Base-by-base conservation (phyloP, 495 filamentous ascomycete species). In the Trypethelium eluteriae region DNA sequence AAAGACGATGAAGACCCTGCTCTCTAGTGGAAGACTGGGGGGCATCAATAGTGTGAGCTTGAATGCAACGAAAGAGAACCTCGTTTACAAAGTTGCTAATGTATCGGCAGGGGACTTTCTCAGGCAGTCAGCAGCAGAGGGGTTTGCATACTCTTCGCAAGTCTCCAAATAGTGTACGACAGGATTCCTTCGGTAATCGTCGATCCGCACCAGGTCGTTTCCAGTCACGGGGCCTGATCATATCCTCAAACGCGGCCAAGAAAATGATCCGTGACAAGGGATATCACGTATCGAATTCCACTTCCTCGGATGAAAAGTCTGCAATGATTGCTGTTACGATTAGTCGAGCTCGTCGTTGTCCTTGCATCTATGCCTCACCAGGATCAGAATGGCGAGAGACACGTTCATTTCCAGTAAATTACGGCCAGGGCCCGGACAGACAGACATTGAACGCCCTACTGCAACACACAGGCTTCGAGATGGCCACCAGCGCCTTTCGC, bases 321-420 rank as follows among this genome's bases (percentile, higher is more conserved):
- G 72, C 83, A 34, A 78, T 78, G 63, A 69, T 93, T 10, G 85
- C 82, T 35, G 77, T 96, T 50, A 83, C 84, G 38, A 76, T 92
- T 64, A 86, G 92, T 74, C 83, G 90, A 38, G 79, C 82, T 47
- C 79, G 80, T 11, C 76, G 83, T 44, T 85, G 80, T 1, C 91
- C 90, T 3, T 88, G 87, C 71, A 81, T 95, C 39, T 74, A 89
- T 56, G 84, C 81, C n/a, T 84, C 88, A 1, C 79, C 84, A 11
- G 32, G 53, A 7, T 14, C 18, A 18, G 25, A 59, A 34, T 59
- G 53, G 53, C 53, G 18, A 34, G 53, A 59, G 14, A 59, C 36
- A 59, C 25, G 32, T 3, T 59, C 53, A 34, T 88, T 90, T 70
- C 82, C 89, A 1, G 88, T 91, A 70, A 74, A 82, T 67, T 89